These are phyloP conservation scores for Dimocarpus longan DNA, from an alignment of 345 rosid species.

Conservation along the genomic window DNA sequence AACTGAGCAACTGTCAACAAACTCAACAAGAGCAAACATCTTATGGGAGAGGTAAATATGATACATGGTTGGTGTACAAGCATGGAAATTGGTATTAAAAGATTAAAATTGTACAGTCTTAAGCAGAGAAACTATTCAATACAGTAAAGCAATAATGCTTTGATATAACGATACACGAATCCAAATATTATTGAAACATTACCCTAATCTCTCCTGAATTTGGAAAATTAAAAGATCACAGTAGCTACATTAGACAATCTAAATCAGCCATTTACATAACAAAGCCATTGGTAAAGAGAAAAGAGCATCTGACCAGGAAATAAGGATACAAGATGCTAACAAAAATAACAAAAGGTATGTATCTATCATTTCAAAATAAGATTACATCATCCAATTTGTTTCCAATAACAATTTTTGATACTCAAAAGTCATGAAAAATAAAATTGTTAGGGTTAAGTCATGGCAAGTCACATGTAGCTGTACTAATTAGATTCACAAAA, in stretches of 20 bases:
- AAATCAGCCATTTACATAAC: constrained; percentile 3
- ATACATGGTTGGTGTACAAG: not conserved
- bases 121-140: not conserved
- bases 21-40: not conserved
- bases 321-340: not conserved
- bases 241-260: not conserved
- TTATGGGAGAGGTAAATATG: not conserved
- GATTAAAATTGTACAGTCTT: not conserved
- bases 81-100: not conserved
- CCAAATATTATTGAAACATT: not conserved
- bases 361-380: constrained; percentile 1
- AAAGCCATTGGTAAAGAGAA: not conserved
- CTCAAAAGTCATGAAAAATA: not conserved
- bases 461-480: not conserved
- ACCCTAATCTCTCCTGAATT: not conserved
- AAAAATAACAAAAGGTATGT: not conserved
- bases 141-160: not conserved
- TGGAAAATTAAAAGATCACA: not conserved
- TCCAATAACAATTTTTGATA: not conserved
- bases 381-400: constrained; percentile 10
- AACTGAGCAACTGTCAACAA: not conserved
- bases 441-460: not conserved
- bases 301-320: not conserved
- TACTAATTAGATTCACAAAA: not conserved
- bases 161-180: not conserved